phyloP scores from a whole-genome alignment of 345 rosid species.

The Mallotus nudiflorus region DNA sequence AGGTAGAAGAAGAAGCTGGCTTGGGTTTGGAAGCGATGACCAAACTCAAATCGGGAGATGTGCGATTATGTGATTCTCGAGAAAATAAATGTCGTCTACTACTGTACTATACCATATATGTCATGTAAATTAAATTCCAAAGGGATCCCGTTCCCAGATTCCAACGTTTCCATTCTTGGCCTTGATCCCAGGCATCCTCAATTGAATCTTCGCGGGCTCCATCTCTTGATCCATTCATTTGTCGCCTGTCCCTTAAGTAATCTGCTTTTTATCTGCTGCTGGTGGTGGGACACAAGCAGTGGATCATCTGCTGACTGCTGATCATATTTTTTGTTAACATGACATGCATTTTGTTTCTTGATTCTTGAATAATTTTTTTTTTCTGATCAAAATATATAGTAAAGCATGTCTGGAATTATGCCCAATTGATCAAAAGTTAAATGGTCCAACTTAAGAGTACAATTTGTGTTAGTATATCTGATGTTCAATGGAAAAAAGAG shows the following conservation, averaged over 20 bases:
- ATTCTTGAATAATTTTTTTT: background rate
- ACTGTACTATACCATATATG: background rate
- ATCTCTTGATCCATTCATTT: background rate
- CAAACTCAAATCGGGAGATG: constrained; percentile 1
- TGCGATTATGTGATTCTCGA: constrained; percentile 23
- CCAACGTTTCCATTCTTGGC: constrained; percentile 19
- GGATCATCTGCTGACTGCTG: no score
- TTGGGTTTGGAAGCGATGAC: background rate
- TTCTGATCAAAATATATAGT: no score
- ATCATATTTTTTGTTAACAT: background rate
- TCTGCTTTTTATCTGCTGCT: background rate
- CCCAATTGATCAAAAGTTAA: no score
- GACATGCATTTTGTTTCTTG: background rate
- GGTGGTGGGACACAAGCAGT: no score
- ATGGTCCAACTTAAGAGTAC: no score
- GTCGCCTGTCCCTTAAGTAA: background rate
- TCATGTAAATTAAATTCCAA: no score
- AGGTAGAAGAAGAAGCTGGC: no score
- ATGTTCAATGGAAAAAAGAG: no score
- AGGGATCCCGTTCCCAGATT: constrained; percentile 35
- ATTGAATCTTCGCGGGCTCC: constrained; percentile 32
- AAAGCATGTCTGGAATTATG: no score
- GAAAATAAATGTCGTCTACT: background rate
- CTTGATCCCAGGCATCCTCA: constrained; percentile 23
- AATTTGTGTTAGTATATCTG: no score